Evolutionary conservation across 2,329 filamentous ascomycete genomes (phyloP).

Genomic region (Hirsutella minnesotensis): DNA sequence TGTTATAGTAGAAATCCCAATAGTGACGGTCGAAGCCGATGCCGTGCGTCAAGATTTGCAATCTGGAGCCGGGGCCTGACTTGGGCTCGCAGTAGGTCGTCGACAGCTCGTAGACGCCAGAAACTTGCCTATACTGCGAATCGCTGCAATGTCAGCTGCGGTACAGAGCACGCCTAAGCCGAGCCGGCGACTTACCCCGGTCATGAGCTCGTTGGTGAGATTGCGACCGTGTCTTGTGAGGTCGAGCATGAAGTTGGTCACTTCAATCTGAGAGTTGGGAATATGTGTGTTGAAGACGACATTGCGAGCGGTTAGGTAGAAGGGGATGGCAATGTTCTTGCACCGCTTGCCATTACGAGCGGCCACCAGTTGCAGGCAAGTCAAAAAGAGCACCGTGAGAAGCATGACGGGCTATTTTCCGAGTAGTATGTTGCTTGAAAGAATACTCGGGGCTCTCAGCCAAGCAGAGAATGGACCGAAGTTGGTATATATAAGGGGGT

Average conservation of each 20-base stretch:
- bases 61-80: constrained; percentile 20
- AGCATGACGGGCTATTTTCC: constrained; percentile 9
- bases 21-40: constrained; percentile 35
- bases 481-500: too few relatives aligned
- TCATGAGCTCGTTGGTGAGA: constrained; percentile 29
- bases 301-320: constrained; percentile 42
- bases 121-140: constrained; percentile 32
- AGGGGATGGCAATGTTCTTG: constrained; percentile 40
- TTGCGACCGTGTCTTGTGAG: constrained; percentile 37
- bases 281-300: constrained; percentile 37
- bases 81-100: constrained; percentile 51
- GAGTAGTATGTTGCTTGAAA: too few relatives aligned
- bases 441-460: too few relatives aligned
- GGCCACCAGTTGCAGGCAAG: constrained; percentile 9
- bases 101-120: constrained; percentile 43
- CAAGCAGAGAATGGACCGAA: too few relatives aligned
- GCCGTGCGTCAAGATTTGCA: constrained; percentile 30
- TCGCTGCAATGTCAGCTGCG: background rate
- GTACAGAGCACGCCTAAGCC: background rate
- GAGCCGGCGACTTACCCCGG: constrained; percentile 23
- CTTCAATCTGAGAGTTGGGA: constrained; percentile 41
- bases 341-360: constrained; percentile 24
- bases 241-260: constrained; percentile 41
- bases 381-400: constrained; percentile 8
- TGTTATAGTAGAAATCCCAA: constrained; percentile 47